A percentile compares a stretch with the other conserved stretches of the same genome.
These are phyloP conservation scores for Starmerella powellii DNA, from an alignment of 805 yeast genomes.

Conservation along the genomic window DNA sequence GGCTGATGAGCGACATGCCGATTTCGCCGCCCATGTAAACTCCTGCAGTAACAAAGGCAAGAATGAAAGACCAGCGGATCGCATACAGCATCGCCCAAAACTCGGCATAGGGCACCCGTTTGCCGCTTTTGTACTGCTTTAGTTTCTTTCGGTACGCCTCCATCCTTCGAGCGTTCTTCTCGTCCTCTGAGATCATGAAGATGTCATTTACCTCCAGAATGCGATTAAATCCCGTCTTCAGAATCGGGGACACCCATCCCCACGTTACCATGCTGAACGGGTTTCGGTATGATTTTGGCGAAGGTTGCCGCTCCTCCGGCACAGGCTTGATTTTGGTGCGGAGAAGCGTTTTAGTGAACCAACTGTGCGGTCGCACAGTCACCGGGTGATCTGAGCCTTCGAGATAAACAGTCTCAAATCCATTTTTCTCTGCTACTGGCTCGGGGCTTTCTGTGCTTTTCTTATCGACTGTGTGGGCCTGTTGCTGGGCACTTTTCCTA, in stretches of 20 bases:
- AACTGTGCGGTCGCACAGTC: slow-evolving; percentile 17
- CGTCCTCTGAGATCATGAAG: slow-evolving; percentile 14
- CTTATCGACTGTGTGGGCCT: too few relatives aligned
- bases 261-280: slow-evolving; percentile 35
- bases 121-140: slow-evolving; percentile 4
- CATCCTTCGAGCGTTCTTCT: slow-evolving; percentile 16
- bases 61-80: slow-evolving; percentile 15
- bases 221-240: slow-evolving; percentile 28
- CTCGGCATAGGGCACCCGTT: slow-evolving; percentile 16
- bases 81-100: slow-evolving; percentile 22
- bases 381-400: slow-evolving; percentile 13
- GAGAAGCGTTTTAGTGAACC: slow-evolving; percentile 11
- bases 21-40: slow-evolving; percentile 20
- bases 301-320: slow-evolving; percentile 17
- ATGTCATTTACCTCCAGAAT: slow-evolving; percentile 23
- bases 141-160: slow-evolving; percentile 16
- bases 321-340: slow-evolving; percentile 19
- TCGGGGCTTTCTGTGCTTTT: too few relatives aligned
- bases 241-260: slow-evolving; percentile 44
- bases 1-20: slow-evolving; percentile 22
- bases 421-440: slow-evolving; percentile 1
- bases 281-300: slow-evolving; percentile 27
- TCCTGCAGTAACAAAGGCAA: slow-evolving; percentile 2
- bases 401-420: slow-evolving; percentile 7
- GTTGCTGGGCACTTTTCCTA: too few relatives aligned